Percentiles rank a stretch among this genome's conserved stretches.
phyloP scores from a whole-genome alignment of 2,329 filamentous ascomycete species.

The Elsinoe fawcettii region DNA sequence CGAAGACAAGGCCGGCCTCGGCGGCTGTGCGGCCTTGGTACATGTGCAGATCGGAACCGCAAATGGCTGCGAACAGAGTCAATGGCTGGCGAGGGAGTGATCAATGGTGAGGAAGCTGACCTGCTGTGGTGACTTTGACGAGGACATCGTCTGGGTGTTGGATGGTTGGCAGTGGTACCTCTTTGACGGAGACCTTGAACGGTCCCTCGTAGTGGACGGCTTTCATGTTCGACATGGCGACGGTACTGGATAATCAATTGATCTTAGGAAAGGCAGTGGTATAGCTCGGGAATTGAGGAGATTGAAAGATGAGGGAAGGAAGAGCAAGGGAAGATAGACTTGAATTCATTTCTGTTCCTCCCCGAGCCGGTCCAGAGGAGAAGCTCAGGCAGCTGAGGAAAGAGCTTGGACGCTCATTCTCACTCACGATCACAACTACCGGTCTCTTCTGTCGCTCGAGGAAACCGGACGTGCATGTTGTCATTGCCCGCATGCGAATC shows the following conservation, averaged over 20 bases:
- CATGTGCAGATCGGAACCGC: constrained; percentile 41
- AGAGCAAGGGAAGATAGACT: neutral
- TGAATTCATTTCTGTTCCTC: neutral
- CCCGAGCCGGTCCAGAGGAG: constrained; percentile 8
- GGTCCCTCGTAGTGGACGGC: constrained; percentile 56
- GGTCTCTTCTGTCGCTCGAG: neutral
- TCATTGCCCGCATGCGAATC: neutral
- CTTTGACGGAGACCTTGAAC: constrained; percentile 55
- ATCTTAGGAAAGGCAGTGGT: neutral
- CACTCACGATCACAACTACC: constrained; percentile 1
- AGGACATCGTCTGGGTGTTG: constrained; percentile 58
- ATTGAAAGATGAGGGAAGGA: neutral
- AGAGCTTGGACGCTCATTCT: neutral
- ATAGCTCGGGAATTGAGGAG: neutral
- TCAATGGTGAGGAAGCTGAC: constrained; percentile 26
- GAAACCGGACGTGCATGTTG: neutral
- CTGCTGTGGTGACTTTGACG: constrained; percentile 57
- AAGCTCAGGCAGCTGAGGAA: constrained; percentile 5
- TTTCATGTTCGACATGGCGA: constrained; percentile 38
- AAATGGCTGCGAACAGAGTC: constrained; percentile 17
- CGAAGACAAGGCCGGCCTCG: constrained; percentile 54
- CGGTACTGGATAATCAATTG: neutral
- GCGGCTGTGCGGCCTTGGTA: constrained; percentile 60
- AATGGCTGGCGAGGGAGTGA: neutral
- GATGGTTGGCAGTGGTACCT: constrained; percentile 51